Evolutionary conservation across 768 basidiomycete species (phyloP).

Genomic region (Pleurotus giganteus): DNA sequence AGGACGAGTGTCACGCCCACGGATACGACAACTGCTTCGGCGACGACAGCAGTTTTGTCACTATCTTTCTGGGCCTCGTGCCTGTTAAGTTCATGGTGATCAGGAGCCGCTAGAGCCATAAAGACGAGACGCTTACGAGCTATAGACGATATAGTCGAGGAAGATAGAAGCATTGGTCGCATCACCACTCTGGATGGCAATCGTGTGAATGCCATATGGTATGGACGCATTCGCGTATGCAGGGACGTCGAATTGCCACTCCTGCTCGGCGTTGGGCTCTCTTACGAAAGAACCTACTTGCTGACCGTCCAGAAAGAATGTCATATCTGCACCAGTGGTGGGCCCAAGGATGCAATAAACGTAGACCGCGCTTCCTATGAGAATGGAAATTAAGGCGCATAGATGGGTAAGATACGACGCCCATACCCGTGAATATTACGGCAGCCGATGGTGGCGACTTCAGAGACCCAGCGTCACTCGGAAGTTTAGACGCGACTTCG

Average conservation of each 20-base stretch:
- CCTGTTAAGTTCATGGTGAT: neutral
- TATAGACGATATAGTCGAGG: neutral
- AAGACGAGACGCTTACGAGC: neutral
- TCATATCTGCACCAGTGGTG: neutral
- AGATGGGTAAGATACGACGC: neutral
- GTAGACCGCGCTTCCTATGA: neutral
- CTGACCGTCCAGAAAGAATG: neutral
- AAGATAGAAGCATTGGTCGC: neutral
- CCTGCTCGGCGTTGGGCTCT: neutral
- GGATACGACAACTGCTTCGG: neutral
- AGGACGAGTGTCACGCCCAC: neutral
- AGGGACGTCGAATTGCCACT: neutral
- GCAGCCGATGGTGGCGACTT: neutral
- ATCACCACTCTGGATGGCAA: neutral
- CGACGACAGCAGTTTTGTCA: neutral
- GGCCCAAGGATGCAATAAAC: neutral
- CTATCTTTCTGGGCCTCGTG: neutral
- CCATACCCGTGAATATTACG: neutral
- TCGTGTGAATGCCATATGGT: neutral
- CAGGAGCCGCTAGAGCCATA: neutral
- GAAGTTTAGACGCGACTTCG: neutral
- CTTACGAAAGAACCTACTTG: neutral
- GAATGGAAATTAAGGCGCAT: neutral
- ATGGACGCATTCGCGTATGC: neutral
- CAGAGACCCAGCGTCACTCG: neutral